Conservation (phyloP, 2,329 filamentous ascomycete genomes). For the Xylaria sp. region DNA sequence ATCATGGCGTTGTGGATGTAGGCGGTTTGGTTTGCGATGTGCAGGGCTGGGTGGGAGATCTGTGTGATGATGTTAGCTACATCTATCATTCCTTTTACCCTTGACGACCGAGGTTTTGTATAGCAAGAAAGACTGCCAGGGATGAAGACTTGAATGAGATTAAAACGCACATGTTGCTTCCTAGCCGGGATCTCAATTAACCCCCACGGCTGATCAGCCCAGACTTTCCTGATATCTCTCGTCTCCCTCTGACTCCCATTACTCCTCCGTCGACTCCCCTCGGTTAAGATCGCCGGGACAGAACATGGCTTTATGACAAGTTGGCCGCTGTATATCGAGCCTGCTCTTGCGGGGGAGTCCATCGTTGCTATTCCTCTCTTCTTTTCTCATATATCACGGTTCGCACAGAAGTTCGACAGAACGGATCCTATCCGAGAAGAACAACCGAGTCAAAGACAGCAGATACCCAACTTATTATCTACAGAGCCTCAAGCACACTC, state of each 20-base stretch:
- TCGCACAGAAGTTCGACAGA: neutral
- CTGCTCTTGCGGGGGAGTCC: neutral
- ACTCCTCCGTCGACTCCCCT: neutral
- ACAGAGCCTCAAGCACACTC: no score
- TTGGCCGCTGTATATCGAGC: neutral
- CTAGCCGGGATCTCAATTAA: slow-evolving; percentile 27
- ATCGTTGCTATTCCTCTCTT: neutral
- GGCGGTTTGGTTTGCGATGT: slow-evolving; percentile 33
- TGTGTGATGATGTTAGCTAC: no score
- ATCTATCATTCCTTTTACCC: no score
- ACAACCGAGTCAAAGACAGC: no score
- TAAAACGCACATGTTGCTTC: slow-evolving; percentile 19
- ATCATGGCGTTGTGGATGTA: slow-evolving; percentile 35
- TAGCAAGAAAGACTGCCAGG: no score
- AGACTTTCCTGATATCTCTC: slow-evolving; percentile 20
- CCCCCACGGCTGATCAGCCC: slow-evolving; percentile 30
- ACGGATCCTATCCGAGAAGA: no score
- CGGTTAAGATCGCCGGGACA: neutral
- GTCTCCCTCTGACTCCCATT: neutral
- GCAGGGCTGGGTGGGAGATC: slow-evolving; percentile 26
- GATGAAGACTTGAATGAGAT: no score
- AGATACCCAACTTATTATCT: no score
- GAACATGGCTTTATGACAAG: slow-evolving; percentile 3
- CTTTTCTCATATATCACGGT: neutral
- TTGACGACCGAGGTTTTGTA: no score